phyloP scores from a whole-genome alignment of 768 basidiomycete species.

The Termitomyces sp. region DNA sequence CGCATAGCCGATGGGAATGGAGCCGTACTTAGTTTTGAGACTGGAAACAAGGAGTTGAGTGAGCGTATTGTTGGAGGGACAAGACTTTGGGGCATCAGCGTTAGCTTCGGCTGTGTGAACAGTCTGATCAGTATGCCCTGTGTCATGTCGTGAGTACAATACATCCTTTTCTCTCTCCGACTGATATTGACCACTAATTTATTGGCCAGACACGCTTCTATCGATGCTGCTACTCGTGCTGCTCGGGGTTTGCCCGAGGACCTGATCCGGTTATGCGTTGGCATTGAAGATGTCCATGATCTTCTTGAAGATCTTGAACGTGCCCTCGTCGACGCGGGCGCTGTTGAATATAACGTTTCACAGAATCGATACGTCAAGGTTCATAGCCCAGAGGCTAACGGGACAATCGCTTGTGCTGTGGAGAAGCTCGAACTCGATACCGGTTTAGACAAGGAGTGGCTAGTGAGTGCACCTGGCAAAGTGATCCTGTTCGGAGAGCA shows the following conservation, averaged over 20 bases:
- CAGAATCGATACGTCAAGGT: slow-evolving; percentile 48
- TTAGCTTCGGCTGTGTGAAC: slow-evolving; percentile 98
- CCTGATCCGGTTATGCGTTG: slow-evolving; percentile 95
- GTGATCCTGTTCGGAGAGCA: slow-evolving; percentile 98
- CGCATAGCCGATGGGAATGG: slow-evolving; percentile 90
- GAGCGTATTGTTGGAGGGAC: slow-evolving; percentile 92
- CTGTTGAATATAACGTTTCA: slow-evolving; percentile 59
- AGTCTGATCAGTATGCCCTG: slow-evolving; percentile 99
- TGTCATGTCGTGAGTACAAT: slow-evolving; percentile 89
- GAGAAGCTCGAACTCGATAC: slow-evolving; percentile 55
- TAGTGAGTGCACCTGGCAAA: slow-evolving; percentile 96
- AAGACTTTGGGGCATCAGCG: slow-evolving; percentile 94
- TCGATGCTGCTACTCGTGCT: slow-evolving; percentile 93
- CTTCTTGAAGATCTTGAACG: slow-evolving; percentile 93
- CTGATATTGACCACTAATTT: slow-evolving; percentile 12
- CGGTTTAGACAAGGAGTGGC: slow-evolving; percentile 52
- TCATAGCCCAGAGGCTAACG: slow-evolving; percentile 29
- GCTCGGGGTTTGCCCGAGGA: slow-evolving; percentile 97
- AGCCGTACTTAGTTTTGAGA: slow-evolving; percentile 93
- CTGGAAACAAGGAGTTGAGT: slow-evolving; percentile 85
- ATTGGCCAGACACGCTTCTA: slow-evolving; percentile 83
- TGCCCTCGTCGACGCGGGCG: slow-evolving; percentile 89
- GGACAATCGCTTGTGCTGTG: slow-evolving; percentile 55
- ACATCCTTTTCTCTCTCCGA: slow-evolving; percentile 3
- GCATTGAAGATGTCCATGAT: slow-evolving; percentile 94